Percentiles rank a stretch among this genome's conserved stretches.
These are phyloP conservation scores for Lactarius quietus DNA, from an alignment of 768 basidiomycete genomes.

Conservation along the genomic window DNA sequence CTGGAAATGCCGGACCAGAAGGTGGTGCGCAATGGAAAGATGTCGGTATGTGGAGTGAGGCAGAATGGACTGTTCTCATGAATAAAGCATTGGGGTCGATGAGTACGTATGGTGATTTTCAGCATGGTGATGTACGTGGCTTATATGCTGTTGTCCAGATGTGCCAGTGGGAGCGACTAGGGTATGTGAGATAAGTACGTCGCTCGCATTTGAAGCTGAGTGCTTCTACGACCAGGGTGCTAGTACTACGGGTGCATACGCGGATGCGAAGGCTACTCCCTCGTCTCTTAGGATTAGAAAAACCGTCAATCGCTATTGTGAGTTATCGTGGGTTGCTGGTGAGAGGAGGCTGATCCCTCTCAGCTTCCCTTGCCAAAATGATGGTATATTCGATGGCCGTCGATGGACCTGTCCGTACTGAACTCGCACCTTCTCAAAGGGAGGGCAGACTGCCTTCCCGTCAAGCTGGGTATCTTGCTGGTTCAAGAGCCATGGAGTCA, in stretches of 20 bases:
- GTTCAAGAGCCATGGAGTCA: constrained; percentile 84
- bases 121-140: not conserved
- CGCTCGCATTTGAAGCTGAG: constrained; percentile 3
- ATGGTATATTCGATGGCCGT: constrained; percentile 87
- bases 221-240: constrained; percentile 44
- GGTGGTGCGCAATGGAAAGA: constrained; percentile 68
- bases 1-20: constrained; percentile 50
- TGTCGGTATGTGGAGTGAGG: constrained; percentile 84
- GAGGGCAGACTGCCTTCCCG: constrained; percentile 33
- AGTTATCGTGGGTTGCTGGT: constrained; percentile 27
- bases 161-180: constrained; percentile 69
- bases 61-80: constrained; percentile 79
- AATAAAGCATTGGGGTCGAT: constrained; percentile 79
- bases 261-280: constrained; percentile 58
- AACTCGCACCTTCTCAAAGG: constrained; percentile 34
- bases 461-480: constrained; percentile 62
- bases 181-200: constrained; percentile 37
- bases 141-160: constrained; percentile 37
- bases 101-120: constrained; percentile 44
- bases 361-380: constrained; percentile 65
- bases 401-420: constrained; percentile 61
- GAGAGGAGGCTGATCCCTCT: constrained; percentile 2
- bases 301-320: constrained; percentile 58
- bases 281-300: constrained; percentile 67
- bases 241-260: constrained; percentile 63